Evolutionary conservation across 163 green algal species (phyloP).

Genomic region (Scenedesmus sp.): DNA sequence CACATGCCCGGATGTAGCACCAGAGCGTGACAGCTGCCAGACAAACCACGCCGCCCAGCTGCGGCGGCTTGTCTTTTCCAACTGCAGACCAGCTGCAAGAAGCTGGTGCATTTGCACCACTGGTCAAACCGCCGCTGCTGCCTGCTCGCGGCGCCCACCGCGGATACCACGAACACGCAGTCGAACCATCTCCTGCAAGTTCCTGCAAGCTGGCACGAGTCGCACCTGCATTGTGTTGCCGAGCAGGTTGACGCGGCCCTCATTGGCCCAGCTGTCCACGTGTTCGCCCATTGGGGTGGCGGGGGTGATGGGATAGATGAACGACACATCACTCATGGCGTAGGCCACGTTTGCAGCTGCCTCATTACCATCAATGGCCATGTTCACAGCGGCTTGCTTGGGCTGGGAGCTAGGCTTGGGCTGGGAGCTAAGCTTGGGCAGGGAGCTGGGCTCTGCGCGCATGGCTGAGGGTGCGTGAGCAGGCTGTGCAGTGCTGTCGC

Average conservation of each 20-base stretch:
- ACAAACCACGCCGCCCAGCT: background rate
- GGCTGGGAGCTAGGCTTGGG: too few relatives aligned
- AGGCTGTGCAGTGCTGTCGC: background rate
- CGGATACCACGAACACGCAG: too few relatives aligned
- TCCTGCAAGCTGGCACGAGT: background rate
- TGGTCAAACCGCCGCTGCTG: too few relatives aligned
- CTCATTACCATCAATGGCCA: conserved; percentile 71
- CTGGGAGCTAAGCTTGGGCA: too few relatives aligned
- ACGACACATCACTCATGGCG: conserved; percentile 66
- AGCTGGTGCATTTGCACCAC: too few relatives aligned
- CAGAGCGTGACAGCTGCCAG: background rate
- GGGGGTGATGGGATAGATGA: conserved; percentile 80
- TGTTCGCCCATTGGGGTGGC: conserved; percentile 71
- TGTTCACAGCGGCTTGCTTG: conserved; percentile 4
- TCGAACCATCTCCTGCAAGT: background rate
- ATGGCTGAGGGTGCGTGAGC: background rate
- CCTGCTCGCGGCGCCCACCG: too few relatives aligned
- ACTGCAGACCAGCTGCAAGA: background rate
- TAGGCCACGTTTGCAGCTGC: conserved; percentile 70
- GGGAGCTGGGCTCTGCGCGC: background rate
- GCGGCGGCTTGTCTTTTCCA: too few relatives aligned
- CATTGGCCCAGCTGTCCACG: conserved; percentile 64
- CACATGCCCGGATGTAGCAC: background rate
- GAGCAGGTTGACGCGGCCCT: conserved; percentile 66
- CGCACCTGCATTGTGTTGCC: conserved; percentile 68